Conservation (phyloP, 495 filamentous ascomycete genomes). For the Neurospora sp. region DNA sequence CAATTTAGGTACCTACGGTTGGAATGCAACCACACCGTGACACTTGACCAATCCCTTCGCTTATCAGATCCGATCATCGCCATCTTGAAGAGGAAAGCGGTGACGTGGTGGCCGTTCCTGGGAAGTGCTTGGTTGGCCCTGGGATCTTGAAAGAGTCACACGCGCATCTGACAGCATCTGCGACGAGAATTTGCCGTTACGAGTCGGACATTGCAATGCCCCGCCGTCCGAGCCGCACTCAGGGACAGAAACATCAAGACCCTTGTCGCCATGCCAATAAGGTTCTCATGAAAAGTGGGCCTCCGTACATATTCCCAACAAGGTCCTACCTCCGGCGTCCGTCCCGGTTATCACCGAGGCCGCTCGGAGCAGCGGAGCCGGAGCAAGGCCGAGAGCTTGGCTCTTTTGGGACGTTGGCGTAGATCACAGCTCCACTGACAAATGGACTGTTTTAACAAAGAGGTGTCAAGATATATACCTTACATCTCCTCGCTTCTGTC, state of each 20-base stretch:
- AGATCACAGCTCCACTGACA: neutral
- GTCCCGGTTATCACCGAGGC: constrained; percentile 5
- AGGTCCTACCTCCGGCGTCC: neutral
- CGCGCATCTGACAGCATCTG: constrained; percentile 3
- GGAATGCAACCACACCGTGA: neutral
- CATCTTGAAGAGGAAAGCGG: neutral
- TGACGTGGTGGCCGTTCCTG: neutral
- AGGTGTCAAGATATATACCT: neutral
- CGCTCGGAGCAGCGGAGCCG: neutral
- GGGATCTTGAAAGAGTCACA: constrained; percentile 3
- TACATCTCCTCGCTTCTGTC: neutral
- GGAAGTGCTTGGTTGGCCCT: neutral
- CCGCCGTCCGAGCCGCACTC: constrained; percentile 6
- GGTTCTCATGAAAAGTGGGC: neutral
- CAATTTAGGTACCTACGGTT: neutral
- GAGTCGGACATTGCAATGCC: constrained; percentile 7
- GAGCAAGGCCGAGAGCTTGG: neutral
- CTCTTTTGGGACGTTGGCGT: neutral
- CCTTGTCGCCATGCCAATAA: neutral
- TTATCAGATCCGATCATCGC: constrained; percentile 10
- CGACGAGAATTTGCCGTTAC: constrained; percentile 16
- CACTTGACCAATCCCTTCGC: neutral
- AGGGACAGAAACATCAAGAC: neutral
- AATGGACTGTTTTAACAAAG: neutral
- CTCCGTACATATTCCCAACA: neutral